Conservation (phyloP, 2,329 filamentous ascomycete species). For the Knufia fluminis region DNA sequence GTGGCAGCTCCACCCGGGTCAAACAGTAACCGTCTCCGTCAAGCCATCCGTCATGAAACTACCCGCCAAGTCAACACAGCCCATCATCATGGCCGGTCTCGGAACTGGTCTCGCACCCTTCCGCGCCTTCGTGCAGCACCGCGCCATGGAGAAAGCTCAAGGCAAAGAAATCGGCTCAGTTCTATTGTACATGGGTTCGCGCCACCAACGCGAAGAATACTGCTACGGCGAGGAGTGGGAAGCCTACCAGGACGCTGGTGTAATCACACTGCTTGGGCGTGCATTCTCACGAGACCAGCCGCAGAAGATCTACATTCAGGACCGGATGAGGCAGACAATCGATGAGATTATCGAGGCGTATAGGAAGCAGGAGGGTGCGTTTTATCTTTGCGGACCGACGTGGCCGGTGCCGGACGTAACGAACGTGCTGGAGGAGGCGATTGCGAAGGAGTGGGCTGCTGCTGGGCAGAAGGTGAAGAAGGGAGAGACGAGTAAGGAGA, state of each 20-base stretch:
- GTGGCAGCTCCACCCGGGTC: slow-evolving; percentile 62
- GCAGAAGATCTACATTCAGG: slow-evolving; percentile 99
- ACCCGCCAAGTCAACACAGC: slow-evolving; percentile 75
- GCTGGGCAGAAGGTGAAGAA: slow-evolving; percentile 63
- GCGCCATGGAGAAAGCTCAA: slow-evolving; percentile 94
- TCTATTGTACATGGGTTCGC: slow-evolving; percentile 90
- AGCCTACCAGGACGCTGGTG: slow-evolving; percentile 87
- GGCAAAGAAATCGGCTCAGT: slow-evolving; percentile 91
- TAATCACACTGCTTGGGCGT: slow-evolving; percentile 85
- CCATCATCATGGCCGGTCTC: slow-evolving; percentile 98
- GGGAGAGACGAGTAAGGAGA: slow-evolving; percentile 78
- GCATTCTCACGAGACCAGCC: slow-evolving; percentile 96
- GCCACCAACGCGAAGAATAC: slow-evolving; percentile 97
- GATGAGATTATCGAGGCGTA: slow-evolving; percentile 77
- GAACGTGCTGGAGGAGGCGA: slow-evolving; percentile 84
- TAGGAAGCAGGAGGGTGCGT: slow-evolving; percentile 75
- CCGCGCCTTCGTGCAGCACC: slow-evolving; percentile 97
- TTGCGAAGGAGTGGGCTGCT: slow-evolving; percentile 62
- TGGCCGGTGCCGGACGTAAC: slow-evolving; percentile 98
- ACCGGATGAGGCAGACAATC: slow-evolving; percentile 86
- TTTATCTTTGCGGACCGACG: slow-evolving; percentile 95
- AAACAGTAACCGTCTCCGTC: slow-evolving; percentile 79
- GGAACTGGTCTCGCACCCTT: slow-evolving; percentile 97
- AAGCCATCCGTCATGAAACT: slow-evolving; percentile 99
- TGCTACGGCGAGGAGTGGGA: slow-evolving; percentile 99